Conservation (phyloP, 345 rosid genomes). For the Alliaria petiolata region DNA sequence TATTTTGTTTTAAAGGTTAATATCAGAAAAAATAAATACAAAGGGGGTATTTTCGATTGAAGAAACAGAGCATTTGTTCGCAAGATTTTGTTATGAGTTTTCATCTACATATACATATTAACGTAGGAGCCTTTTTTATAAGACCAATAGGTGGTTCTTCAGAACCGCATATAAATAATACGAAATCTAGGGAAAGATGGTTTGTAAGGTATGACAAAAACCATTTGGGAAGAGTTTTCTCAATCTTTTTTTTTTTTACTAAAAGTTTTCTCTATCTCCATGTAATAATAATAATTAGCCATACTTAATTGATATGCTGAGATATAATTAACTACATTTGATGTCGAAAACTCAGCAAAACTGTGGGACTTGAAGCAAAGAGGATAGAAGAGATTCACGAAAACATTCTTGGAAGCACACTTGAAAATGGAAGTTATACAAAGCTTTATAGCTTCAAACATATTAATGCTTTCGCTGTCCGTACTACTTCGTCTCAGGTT, state of each 20-base stretch:
- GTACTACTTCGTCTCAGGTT: slow-evolving; percentile 70
- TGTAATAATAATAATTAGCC: neutral
- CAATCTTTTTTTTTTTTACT: too few relatives aligned
- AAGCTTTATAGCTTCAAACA: slow-evolving; percentile 85
- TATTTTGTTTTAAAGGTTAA: too few relatives aligned
- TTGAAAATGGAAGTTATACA: slow-evolving; percentile 60
- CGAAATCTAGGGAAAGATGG: too few relatives aligned
- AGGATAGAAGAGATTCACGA: slow-evolving; percentile 56
- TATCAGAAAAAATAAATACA: too few relatives aligned
- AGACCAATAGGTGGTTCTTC: too few relatives aligned
- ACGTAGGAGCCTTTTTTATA: too few relatives aligned
- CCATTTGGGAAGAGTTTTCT: neutral
- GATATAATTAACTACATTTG: neutral
- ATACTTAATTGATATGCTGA: neutral
- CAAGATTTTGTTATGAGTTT: too few relatives aligned
- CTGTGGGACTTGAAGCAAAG: slow-evolving; percentile 41
- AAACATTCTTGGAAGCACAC: slow-evolving; percentile 47
- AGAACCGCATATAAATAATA: neutral
- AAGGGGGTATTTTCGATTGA: too few relatives aligned
- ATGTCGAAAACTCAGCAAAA: slow-evolving; percentile 35
- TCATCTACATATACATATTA: too few relatives aligned
- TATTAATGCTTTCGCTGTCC: slow-evolving; percentile 75
- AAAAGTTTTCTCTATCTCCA: neutral
- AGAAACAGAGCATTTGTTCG: too few relatives aligned
- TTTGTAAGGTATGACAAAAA: neutral